Conservation (phyloP, 306 rosid genomes). For the Hippophae tibetana region DNA sequence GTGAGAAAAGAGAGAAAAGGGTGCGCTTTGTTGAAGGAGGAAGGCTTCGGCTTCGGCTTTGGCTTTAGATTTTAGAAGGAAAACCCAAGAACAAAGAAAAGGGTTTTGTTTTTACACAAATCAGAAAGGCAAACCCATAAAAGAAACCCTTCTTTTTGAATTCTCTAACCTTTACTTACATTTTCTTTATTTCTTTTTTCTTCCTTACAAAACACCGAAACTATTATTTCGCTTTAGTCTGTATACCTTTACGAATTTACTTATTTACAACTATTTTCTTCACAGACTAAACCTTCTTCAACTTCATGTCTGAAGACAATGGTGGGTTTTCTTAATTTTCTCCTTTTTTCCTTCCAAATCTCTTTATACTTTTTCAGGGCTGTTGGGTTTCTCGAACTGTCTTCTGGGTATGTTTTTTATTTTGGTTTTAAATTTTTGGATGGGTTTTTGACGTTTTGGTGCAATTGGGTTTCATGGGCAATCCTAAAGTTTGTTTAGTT, state of each 20-base stretch:
- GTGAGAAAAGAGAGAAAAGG: background rate
- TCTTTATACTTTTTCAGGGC: background rate
- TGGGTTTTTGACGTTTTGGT: background rate
- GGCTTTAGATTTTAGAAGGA: too few species aligned
- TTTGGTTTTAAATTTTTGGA: background rate
- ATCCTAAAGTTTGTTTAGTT: background rate
- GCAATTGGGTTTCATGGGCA: conserved; percentile 12
- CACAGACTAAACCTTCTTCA: too few species aligned
- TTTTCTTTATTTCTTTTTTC: background rate
- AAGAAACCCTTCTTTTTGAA: background rate
- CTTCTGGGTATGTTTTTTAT: background rate
- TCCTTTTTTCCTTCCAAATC: background rate
- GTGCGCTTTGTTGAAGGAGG: background rate
- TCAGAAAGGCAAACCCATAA: too few species aligned
- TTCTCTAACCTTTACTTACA: background rate
- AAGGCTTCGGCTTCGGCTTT: too few species aligned
- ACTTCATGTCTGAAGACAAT: too few species aligned
- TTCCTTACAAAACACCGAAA: too few species aligned
- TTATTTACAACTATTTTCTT: too few species aligned
- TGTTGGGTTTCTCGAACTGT: background rate
- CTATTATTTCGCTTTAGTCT: too few species aligned
- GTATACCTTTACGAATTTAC: too few species aligned
- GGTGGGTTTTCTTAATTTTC: too few species aligned
- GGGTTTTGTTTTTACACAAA: too few species aligned
- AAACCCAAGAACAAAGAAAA: too few species aligned